phyloP scores from a whole-genome alignment of 768 basidiomycete genomes.

The Auricularia sp. region DNA sequence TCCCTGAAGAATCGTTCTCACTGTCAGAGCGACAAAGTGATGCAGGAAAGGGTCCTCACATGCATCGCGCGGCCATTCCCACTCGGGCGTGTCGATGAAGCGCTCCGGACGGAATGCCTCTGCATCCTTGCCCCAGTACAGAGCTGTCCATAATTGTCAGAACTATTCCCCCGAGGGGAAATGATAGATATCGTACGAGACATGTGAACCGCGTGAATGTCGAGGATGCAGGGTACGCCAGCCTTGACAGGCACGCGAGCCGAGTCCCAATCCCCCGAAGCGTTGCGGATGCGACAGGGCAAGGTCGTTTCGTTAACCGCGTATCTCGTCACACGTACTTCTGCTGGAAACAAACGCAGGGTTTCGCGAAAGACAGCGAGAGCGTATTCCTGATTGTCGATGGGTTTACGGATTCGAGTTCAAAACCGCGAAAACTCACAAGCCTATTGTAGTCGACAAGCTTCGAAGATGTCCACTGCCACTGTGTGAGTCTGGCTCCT shows the following conservation, averaged over 20 bases:
- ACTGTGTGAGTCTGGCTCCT: background rate
- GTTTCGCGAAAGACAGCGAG: conserved; percentile 35
- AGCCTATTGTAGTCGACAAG: conserved; percentile 21
- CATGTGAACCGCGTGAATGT: conserved; percentile 33
- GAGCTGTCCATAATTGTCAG: conserved; percentile 19
- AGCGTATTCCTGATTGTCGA: conserved; percentile 28
- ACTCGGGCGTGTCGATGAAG: conserved; percentile 39
- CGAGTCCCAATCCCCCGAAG: conserved; percentile 10
- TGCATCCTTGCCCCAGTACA: conserved; percentile 39
- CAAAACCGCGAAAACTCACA: conserved; percentile 7
- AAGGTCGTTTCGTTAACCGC: conserved; percentile 27
- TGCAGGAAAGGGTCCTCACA: conserved; percentile 21
- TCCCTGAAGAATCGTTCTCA: conserved; percentile 16
- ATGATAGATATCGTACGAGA: conserved; percentile 28
- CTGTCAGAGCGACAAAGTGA: background rate
- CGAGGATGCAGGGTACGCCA: conserved; percentile 28
- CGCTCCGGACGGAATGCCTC: conserved; percentile 37
- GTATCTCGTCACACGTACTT: conserved; percentile 25
- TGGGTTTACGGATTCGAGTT: no score
- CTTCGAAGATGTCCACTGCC: conserved; percentile 30
- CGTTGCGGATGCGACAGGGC: conserved; percentile 18
- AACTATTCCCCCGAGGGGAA: background rate
- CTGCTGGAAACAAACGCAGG: conserved; percentile 32
- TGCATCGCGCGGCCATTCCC: conserved; percentile 42
- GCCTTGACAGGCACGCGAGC: conserved; percentile 26